Base-by-base conservation (phyloP, 495 filamentous ascomycete genomes). In the Penicillium alfredii region DNA sequence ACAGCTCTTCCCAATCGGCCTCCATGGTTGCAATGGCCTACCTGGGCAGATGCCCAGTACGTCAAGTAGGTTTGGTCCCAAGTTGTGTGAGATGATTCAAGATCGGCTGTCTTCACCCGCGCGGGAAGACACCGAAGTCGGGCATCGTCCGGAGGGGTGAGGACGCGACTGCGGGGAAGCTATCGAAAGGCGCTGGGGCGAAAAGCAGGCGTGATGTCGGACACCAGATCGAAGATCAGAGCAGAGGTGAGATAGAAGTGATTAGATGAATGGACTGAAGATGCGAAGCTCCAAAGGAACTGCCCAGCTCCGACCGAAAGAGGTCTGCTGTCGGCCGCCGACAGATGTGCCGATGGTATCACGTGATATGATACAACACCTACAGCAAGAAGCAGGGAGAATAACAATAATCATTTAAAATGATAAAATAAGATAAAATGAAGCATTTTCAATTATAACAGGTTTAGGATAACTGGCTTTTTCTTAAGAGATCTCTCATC, bases 1-100 rank as follows among this genome's bases (percentile, higher is more conserved):
- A 75, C 57, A 88, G 68, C 78, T 90, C 65, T 51, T 63, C 49
- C 68, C 68, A 72, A 37, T 72, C 68, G 35, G 63, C 60, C 51
- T 72, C 68, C 68, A 72, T 72, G 36, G 33, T 48, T 45, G 42
- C 40, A 35, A 44, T 27, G 35, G 35, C 31, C 24, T 47, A 36
- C 36, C 41, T 24, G 49, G 47, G 43, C 37, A 21, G 8, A 34
- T 13, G 25, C 35, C 44, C 39, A 33, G 15, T 25, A 29, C 38
- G 5, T 11, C 30, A 29, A 37, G 19, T 22, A 8, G 21, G 8
- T 27, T 8, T 6, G 6, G 4, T 19, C n/a, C 38, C 2, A 13
- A 20, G 33, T 23, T 3, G 20, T 17, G 30, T 29, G 24, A 20
- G 17, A 29, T 34, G 24, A 14, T 33, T 51, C 24, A 50, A 34